Evolutionary conservation across 1,284 basidiomycete genomes (phyloP).

Genomic region (Xerocomus amazonicus): DNA sequence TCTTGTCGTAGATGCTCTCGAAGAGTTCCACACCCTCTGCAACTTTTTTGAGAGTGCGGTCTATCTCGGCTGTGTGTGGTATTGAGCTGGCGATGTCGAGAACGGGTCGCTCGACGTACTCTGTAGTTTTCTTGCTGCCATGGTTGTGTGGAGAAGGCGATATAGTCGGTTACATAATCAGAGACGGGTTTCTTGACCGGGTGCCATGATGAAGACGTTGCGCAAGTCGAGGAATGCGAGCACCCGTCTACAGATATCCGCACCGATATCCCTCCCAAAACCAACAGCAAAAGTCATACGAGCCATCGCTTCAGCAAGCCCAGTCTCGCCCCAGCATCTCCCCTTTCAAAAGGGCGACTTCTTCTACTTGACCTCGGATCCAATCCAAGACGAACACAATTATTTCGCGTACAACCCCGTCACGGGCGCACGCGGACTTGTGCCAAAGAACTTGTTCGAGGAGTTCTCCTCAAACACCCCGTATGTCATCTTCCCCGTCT

Average conservation of each 20-base stretch:
- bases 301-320: slow-evolving; percentile 69
- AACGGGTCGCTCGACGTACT: slow-evolving; percentile 42
- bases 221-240: slow-evolving; percentile 64
- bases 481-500: slow-evolving; percentile 42
- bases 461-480: slow-evolving; percentile 70
- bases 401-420: slow-evolving; percentile 92
- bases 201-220: slow-evolving; percentile 72
- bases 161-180: slow-evolving; percentile 25
- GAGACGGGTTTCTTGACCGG: background rate
- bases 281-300: slow-evolving; percentile 92
- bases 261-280: slow-evolving; percentile 60
- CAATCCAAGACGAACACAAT: slow-evolving; percentile 55
- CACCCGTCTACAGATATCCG: slow-evolving; percentile 65
- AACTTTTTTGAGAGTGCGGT: slow-evolving; percentile 94
- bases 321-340: slow-evolving; percentile 81
- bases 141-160: slow-evolving; percentile 34
- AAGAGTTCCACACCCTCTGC: slow-evolving; percentile 91
- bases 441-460: slow-evolving; percentile 84
- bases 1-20: slow-evolving; percentile 95
- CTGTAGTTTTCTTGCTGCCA: slow-evolving; percentile 83
- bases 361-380: slow-evolving; percentile 89
- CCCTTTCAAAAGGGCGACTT: slow-evolving; percentile 95
- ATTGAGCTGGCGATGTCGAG: background rate
- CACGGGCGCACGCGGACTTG: slow-evolving; percentile 86
- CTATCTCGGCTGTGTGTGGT: slow-evolving; percentile 77